Evolutionary conservation across 1,284 basidiomycete species (phyloP).

Genomic region (Austropuccinia psidii): DNA sequence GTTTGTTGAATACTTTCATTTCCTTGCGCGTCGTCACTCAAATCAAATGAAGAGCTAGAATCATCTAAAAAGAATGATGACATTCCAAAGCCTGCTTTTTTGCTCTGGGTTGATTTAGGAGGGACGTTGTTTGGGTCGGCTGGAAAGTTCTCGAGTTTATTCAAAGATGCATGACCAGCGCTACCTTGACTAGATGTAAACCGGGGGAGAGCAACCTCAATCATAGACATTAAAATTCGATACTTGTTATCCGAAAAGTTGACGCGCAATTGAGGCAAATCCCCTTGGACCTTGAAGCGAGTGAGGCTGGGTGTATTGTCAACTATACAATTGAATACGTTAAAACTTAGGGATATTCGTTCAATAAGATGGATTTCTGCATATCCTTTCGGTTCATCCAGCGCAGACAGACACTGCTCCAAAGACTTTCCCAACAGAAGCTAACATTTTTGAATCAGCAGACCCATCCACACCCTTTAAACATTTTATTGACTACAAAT

Average conservation of each 20-base stretch:
- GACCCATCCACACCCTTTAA: no score
- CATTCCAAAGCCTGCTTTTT: slow-evolving; percentile 27
- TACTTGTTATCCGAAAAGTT: slow-evolving; percentile 97
- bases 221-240: slow-evolving; percentile 82
- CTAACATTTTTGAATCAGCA: no score
- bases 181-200: slow-evolving; percentile 58
- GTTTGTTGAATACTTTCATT: slow-evolving; percentile 37
- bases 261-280: slow-evolving; percentile 76
- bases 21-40: slow-evolving; percentile 2
- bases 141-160: slow-evolving; percentile 4
- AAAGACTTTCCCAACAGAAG: slow-evolving; percentile 84
- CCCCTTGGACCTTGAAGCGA: slow-evolving; percentile 84
- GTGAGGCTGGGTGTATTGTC: slow-evolving; percentile 75
- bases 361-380: slow-evolving; percentile 74
- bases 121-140: not conserved
- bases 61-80: slow-evolving; percentile 27
- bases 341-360: slow-evolving; percentile 81
- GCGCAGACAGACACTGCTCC: slow-evolving; percentile 68
- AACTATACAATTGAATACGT: slow-evolving; percentile 89
- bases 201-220: slow-evolving; percentile 83
- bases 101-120: slow-evolving; percentile 23
- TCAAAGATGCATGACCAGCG: slow-evolving; percentile 25
- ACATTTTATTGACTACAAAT: not conserved
- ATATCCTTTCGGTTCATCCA: slow-evolving; percentile 52
- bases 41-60: slow-evolving; percentile 34